These are phyloP conservation scores for Eimeria brunetti DNA, from an alignment of 169 alveolate genomes.

Conservation along the genomic window DNA sequence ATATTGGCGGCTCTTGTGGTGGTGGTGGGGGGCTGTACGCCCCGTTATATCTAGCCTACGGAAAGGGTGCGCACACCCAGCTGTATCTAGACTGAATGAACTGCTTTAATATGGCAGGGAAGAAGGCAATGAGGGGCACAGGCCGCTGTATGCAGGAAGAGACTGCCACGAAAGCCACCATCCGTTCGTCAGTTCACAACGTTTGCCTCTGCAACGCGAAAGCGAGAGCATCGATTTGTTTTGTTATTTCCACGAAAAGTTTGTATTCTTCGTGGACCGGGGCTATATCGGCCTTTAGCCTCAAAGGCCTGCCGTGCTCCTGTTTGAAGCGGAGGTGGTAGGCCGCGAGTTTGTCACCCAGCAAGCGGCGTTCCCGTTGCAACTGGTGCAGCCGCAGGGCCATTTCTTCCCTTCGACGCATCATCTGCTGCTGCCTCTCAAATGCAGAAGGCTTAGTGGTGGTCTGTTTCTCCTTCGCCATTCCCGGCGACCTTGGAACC, in stretches of 20 bases:
- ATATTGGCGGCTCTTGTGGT: neutral
- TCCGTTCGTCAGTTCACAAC: neutral
- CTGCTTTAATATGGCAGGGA: neutral
- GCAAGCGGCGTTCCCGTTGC: constrained; percentile 69
- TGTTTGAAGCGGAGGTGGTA: constrained; percentile 59
- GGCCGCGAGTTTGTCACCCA: constrained; percentile 65
- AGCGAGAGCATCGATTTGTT: constrained; percentile 53
- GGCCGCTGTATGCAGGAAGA: neutral
- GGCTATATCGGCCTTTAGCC: constrained; percentile 74
- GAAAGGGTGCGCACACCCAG: neutral
- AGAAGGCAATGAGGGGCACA: neutral
- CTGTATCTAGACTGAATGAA: neutral
- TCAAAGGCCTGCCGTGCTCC: constrained; percentile 68
- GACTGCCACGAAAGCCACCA: neutral
- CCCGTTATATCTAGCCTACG: neutral
- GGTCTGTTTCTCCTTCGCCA: neutral
- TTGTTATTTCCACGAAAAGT: constrained; percentile 63
- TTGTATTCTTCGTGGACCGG: constrained; percentile 75
- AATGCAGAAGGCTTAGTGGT: neutral
- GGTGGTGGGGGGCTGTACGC: neutral
- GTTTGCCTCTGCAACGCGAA: constrained; percentile 36
- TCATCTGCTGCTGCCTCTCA: constrained; percentile 37
- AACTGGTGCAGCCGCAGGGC: constrained; percentile 65
- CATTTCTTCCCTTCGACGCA: constrained; percentile 49
- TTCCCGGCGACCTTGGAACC: constrained; percentile 22